Evolutionary conservation across 208 protist genomes (phyloP), one percentile per base, ranked within the genome.

Genomic region (Naegleria fowleri): DNA sequence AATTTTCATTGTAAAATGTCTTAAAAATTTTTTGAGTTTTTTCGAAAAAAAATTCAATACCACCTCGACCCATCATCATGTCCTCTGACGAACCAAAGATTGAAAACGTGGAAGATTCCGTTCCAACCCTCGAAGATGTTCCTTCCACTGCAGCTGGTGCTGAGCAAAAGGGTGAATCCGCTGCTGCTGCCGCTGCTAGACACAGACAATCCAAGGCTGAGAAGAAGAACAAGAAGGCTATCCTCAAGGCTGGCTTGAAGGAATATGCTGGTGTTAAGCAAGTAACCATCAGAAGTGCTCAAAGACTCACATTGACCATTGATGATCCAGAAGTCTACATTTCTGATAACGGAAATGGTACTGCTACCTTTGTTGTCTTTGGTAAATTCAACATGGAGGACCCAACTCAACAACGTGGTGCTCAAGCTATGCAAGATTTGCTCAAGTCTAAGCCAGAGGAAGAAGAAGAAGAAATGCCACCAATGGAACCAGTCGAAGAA

Each of bases 361-460:
- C 93, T 25, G 96, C 97, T 90, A 97, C 94, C 16, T 98, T 96
- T 91, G 93, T 97, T 52, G 94, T 98, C 93, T 97, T 98, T 86
- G 97, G 97, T 91, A 96, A 97, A 91, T 93, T 94, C 83, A 96
- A 96, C 55, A 94, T 97, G 15, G 96, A 98, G 91, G 96, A 98
- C 90, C 6, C 41, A 25, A 29, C 19, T 7, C 85, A 88, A 88
- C 41, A 48, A 88, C 9, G 22, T 16, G 85, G 85, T 38, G 19
- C 15, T 58, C 19, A 29, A 33, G 85, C 19, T 39, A 43, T 39
- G 6, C 41, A 55, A 59, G 39, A 48, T 19, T 79, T 79, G 29
- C n/a, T 79, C 6, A 79, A 79, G 67, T 2, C 67, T 36, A 79
- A 79, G 29, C 6, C 13, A 36, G 67, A 79, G 36, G 67, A n/a